Conservation (phyloP, 441 rosid species). For the Arabidopsis lyrata region DNA sequence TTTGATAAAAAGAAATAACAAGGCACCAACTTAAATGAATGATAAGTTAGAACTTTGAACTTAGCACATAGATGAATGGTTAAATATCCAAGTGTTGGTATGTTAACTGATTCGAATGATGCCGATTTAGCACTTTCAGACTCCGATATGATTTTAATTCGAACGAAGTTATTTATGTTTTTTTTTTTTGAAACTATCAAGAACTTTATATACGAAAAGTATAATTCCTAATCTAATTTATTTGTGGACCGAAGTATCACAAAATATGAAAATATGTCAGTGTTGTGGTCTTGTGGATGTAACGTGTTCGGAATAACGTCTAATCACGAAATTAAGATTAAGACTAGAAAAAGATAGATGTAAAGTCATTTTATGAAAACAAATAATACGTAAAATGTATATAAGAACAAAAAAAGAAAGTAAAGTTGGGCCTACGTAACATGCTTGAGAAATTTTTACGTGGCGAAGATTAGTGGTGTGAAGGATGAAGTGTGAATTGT, state of each 20-base stretch:
- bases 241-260: background rate
- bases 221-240: background rate
- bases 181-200: background rate
- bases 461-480: conserved; percentile 35
- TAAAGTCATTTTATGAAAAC: conserved; percentile 2
- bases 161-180: background rate
- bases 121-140: background rate
- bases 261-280: background rate
- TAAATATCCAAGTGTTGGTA: background rate
- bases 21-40: background rate
- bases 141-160: background rate
- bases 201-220: background rate
- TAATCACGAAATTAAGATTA: conserved; percentile 17
- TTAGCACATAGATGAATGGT: background rate
- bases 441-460: conserved; percentile 1
- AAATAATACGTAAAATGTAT: background rate
- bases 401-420: background rate
- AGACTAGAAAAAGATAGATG: background rate
- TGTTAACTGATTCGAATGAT: background rate
- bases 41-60: too few relatives aligned
- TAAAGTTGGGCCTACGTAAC: conserved; percentile 17
- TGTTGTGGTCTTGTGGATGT: background rate
- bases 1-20: background rate
- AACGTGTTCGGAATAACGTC: conserved; percentile 15
- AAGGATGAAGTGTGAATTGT: conserved; percentile 13